phyloP scores from a whole-genome alignment of 495 filamentous ascomycete species.

The Annulohypoxylon bovei region DNA sequence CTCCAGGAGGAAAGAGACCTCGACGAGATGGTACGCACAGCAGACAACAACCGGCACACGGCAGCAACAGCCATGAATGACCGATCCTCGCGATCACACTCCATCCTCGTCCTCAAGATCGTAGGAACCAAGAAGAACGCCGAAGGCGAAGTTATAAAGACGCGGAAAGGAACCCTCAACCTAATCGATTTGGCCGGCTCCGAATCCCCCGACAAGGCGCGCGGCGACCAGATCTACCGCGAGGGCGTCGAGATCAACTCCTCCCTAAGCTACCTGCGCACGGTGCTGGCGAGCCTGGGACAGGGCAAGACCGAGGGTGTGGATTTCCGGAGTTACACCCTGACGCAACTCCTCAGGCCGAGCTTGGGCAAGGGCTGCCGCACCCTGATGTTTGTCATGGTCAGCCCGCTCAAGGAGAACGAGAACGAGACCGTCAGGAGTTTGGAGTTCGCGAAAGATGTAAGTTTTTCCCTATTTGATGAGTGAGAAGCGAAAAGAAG shows the following conservation, averaged over 20 bases:
- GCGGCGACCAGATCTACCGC: constrained; percentile 82
- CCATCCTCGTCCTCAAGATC: constrained; percentile 94
- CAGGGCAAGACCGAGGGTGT: constrained; percentile 87
- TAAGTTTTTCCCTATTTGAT: constrained; percentile 48
- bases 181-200: constrained; percentile 95
- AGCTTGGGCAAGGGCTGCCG: constrained; percentile 95
- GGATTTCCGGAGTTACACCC: constrained; percentile 95
- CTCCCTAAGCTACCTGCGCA: constrained; percentile 88
- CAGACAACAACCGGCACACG: constrained; percentile 85
- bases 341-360: constrained; percentile 95
- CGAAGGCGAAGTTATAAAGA: constrained; percentile 82
- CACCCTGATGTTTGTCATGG: constrained; percentile 99
- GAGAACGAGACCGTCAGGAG: constrained; percentile 93
- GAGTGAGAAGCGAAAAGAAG: no score
- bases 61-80: constrained; percentile 97
- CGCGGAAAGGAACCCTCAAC: constrained; percentile 92
- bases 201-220: constrained; percentile 86
- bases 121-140: constrained; percentile 63
- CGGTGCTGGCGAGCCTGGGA: constrained; percentile 91
- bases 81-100: constrained; percentile 91
- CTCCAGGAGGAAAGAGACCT: constrained; percentile 77
- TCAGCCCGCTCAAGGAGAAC: constrained; percentile 90
- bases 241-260: constrained; percentile 99
- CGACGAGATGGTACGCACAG: constrained; percentile 83
- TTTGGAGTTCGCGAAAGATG: constrained; percentile 96